Conservation (phyloP, 306 rosid genomes). For the Malus orientalis region DNA sequence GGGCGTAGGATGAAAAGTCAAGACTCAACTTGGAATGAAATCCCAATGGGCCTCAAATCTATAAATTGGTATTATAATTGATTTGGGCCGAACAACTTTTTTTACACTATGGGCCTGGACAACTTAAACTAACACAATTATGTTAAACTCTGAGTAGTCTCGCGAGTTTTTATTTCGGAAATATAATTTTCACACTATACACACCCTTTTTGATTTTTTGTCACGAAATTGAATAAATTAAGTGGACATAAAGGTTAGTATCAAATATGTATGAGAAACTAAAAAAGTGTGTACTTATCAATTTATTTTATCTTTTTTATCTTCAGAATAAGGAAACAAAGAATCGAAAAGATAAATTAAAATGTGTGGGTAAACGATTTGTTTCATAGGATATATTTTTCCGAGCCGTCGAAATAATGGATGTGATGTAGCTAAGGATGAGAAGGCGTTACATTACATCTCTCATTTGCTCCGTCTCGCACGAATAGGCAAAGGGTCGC, state of each 20-base stretch:
- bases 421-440: not conserved
- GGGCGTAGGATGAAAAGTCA: not conserved
- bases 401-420: not conserved
- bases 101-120: not conserved
- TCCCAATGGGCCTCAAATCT: not conserved
- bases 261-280: no score
- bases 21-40: not conserved
- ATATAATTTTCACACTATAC: no score
- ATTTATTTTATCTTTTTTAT: no score
- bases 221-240: not conserved
- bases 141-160: not conserved
- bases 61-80: not conserved
- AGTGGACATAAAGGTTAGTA: not conserved
- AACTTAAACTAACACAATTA: not conserved
- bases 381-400: no score
- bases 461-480: not conserved
- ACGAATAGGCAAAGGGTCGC: slow-evolving; percentile 9
- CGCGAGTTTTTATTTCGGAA: not conserved
- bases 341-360: no score
- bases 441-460: not conserved
- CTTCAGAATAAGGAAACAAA: no score
- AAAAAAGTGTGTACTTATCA: not conserved
- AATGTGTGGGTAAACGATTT: rapidly evolving
- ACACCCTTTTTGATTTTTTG: rapidly evolving
- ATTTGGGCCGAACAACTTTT: not conserved